These are phyloP conservation scores for Hypoxylon lenormandii DNA, from an alignment of 495 filamentous ascomycete genomes.

Conservation along the genomic window DNA sequence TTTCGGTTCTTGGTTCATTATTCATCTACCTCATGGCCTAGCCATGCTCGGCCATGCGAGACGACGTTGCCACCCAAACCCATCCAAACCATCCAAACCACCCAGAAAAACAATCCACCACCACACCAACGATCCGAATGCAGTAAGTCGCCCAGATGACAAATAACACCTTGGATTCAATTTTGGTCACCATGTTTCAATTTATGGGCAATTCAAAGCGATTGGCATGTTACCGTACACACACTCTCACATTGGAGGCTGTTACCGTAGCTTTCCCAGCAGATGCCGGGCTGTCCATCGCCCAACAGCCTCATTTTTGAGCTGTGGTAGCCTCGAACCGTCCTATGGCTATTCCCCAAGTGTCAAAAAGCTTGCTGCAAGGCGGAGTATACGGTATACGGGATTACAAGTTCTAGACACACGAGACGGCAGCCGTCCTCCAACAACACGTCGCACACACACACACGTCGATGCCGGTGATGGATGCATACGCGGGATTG, in stretches of 20 bases:
- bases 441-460: constrained; percentile 22
- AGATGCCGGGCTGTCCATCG: constrained; percentile 37
- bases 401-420: constrained; percentile 8
- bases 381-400: constrained; percentile 6
- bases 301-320: constrained; percentile 45
- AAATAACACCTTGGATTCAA: constrained; percentile 29
- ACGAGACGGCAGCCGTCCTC: constrained; percentile 24
- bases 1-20: constrained; percentile 38
- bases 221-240: constrained; percentile 45
- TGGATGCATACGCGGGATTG: constrained; percentile 7
- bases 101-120: too few species aligned
- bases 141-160: constrained; percentile 25
- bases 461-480: background rate
- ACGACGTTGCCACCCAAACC: constrained; percentile 41
- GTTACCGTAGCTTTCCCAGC: constrained; percentile 32
- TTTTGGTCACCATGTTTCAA: constrained; percentile 28
- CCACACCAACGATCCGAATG: constrained; percentile 9
- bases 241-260: constrained; percentile 40
- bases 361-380: constrained; percentile 23
- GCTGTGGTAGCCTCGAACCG: constrained; percentile 42
- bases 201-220: constrained; percentile 43
- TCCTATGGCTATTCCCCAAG: constrained; percentile 30
- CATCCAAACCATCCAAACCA: constrained; percentile 2
- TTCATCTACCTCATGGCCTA: constrained; percentile 43
- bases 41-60: constrained; percentile 42